phyloP scores from a whole-genome alignment of 306 rosid species.

The Castanospermum australe region DNA sequence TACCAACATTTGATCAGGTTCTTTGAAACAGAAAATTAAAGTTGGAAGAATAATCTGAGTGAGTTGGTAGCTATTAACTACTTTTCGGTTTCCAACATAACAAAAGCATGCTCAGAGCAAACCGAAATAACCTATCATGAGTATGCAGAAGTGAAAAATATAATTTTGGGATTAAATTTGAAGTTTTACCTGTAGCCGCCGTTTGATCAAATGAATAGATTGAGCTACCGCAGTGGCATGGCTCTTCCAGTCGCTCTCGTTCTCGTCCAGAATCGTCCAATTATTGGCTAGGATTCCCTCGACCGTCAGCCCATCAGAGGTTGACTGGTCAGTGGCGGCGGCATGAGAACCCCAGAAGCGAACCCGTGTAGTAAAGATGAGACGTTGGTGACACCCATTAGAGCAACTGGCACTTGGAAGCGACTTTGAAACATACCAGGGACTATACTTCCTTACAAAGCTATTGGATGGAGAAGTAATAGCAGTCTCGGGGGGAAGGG shows the following conservation, averaged over 20 bases:
- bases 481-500: not conserved
- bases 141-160: not conserved
- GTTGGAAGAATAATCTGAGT: not conserved
- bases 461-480: not conserved
- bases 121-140: not conserved
- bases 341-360: conserved; percentile 52
- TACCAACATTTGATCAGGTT: not conserved
- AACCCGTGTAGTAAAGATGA: conserved; percentile 4
- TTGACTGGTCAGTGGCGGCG: conserved; percentile 50
- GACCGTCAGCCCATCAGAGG: conserved; percentile 79
- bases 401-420: conserved; percentile 5
- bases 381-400: not conserved
- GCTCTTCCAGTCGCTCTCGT: conserved; percentile 87
- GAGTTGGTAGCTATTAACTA: not conserved
- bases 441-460: not conserved
- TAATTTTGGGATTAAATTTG: not conserved
- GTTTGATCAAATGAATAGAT: conserved; percentile 79
- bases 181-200: conserved; percentile 65
- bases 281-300: conserved; percentile 57
- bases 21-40: not conserved
- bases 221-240: conserved; percentile 86
- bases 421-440: not conserved
- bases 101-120: not conserved
- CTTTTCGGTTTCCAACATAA: not conserved
- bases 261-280: conserved; percentile 69